Evolutionary conservation across 2,329 filamentous ascomycete genomes (phyloP).

Genomic region (Pseudocercospora pini-densiflorae): DNA sequence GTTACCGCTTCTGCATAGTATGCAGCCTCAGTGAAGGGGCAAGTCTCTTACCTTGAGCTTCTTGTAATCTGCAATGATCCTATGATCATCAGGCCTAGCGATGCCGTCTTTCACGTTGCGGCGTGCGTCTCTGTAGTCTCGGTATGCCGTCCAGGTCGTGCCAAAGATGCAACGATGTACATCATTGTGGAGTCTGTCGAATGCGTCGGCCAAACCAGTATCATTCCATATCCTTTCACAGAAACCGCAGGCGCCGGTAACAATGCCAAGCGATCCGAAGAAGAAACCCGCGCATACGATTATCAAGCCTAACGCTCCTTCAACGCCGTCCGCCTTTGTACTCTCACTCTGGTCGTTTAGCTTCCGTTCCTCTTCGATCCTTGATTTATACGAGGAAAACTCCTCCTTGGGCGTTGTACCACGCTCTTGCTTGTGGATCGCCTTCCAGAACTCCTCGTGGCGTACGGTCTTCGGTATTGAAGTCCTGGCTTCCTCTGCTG

Average conservation of each 20-base stretch:
- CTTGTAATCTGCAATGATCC: not conserved
- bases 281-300: no score
- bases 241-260: not conserved
- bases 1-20: no score
- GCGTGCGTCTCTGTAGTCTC: no score
- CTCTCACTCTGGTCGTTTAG: not conserved
- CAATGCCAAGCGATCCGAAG: not conserved
- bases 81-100: not conserved
- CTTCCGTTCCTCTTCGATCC: not conserved
- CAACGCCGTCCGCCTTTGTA: no score
- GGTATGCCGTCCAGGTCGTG: not conserved
- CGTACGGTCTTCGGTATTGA: not conserved
- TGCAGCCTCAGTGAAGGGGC: no score
- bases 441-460: not conserved
- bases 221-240: not conserved
- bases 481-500: no score
- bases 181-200: not conserved
- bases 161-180: not conserved
- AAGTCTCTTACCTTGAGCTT: not conserved
- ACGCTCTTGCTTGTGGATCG: not conserved
- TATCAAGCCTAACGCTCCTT: no score
- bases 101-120: no score
- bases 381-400: not conserved
- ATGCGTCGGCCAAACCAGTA: no score
- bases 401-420: not conserved